Base-by-base conservation (phyloP, 345 rosid species). In the Fremontodendron californicum region DNA sequence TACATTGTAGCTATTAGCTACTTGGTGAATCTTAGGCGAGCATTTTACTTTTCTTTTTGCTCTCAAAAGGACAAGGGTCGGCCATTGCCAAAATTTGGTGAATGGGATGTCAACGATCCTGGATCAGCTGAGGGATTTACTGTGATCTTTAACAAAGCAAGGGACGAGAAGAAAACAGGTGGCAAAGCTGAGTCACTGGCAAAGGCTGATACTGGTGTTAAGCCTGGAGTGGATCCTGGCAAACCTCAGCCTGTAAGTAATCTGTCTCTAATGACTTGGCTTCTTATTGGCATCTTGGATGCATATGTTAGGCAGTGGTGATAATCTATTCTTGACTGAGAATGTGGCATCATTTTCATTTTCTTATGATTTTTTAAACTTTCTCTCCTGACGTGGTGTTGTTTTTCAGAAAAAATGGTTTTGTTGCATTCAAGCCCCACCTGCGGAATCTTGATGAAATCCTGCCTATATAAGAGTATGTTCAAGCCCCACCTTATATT, bases 71-170 rank as follows among this genome's bases (percentile, higher is more conserved):
- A 94, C 42, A 84, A 80, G 82, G 98, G 96, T 76, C 91, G 87
- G 76, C 92, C 89, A 69, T 88, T 93, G 81, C 99, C 99, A 23
- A 95, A 93, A 84, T 95, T 95, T 62, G 99, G 99, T 71, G 99
- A 95, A 83, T 95, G 99, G 98, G 99, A 95, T 74, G 96, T 93
- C 62, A 90, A 81, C 80, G 93, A 95, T 81, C 98, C 99, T 58
- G 90, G 92, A 31, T 87, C 99, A 10, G 99, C 99, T 0, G 88
- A 93, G 85, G 99, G 99, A 76, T 95, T 93, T 81, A 95, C 99
- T 33, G 99, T 90, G 62, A 95, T 93, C 54, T 95, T 95, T 78
- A 93, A 95, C 83, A 86, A 93, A 77, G 99, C 97, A 64, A 90
- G 98, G 78, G 96, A 95, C 78, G 99, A 95, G 85, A 95, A 92